These are phyloP conservation scores for Dichotomocladium elegans DNA, from an alignment of 371 early-diverging fungal genomes.

Conservation along the genomic window DNA sequence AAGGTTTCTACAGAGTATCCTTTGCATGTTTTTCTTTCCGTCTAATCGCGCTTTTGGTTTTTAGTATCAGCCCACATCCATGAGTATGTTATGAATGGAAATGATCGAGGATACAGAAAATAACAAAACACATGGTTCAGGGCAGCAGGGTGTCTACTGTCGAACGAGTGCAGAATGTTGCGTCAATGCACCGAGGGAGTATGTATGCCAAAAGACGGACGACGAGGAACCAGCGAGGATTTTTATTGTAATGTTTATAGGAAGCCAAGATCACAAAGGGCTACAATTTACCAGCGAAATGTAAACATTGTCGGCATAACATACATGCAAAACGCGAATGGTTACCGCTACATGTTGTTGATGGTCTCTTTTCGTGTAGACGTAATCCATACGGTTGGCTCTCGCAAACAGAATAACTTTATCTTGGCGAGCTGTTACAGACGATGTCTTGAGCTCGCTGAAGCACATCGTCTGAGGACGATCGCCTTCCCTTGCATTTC, in stretches of 20 bases:
- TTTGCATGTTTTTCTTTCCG: background rate
- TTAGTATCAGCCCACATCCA: conserved; percentile 85
- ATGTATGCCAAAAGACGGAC: background rate
- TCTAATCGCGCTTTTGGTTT: background rate
- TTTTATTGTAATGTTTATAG: conserved; percentile 14
- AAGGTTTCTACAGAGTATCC: background rate
- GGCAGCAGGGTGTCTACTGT: too few species aligned
- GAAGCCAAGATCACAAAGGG: conserved; percentile 67
- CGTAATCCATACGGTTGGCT: conserved; percentile 77
- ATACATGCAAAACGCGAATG: background rate
- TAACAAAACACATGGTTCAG: too few species aligned
- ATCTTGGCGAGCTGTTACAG: conserved; percentile 61
- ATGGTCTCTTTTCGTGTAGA: conserved; percentile 23
- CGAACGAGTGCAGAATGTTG: background rate
- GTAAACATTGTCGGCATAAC: background rate
- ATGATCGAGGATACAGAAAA: background rate
- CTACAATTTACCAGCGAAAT: conserved; percentile 1
- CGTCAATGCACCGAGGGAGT: background rate
- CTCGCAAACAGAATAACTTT: conserved; percentile 59
- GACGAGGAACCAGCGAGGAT: background rate
- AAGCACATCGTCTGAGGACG: conserved; percentile 43
- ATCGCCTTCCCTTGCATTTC: conserved; percentile 85
- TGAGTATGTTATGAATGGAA: conserved; percentile 10
- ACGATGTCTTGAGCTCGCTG: conserved; percentile 47
- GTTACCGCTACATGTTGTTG: background rate